Percentiles rank a stretch among this genome's conserved stretches.
Conservation (phyloP, 495 filamentous ascomycete species). For the Penicillium goetzii region DNA sequence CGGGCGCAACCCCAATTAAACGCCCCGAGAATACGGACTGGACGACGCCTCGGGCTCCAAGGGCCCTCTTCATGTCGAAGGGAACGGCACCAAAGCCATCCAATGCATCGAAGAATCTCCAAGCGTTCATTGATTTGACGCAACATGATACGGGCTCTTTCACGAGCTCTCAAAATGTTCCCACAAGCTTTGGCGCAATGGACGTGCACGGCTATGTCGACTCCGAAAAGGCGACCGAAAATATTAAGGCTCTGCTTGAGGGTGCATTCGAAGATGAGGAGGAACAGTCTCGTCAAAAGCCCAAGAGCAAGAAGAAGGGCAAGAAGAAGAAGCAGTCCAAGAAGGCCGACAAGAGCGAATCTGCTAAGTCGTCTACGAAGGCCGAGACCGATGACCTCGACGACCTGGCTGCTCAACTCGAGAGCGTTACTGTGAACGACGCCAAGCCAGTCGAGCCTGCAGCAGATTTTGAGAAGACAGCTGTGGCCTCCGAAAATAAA, state of each 20-base stretch:
- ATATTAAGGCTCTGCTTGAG: slow-evolving; percentile 85
- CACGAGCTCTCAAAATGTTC: neutral
- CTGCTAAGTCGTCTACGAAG: slow-evolving; percentile 24
- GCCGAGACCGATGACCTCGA: slow-evolving; percentile 46
- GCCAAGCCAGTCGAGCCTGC: slow-evolving; percentile 30
- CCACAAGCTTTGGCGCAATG: slow-evolving; percentile 42
- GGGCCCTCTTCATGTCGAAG: slow-evolving; percentile 50
- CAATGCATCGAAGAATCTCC: slow-evolving; percentile 43
- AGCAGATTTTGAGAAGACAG: slow-evolving; percentile 36
- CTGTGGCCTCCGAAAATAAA: slow-evolving; percentile 23
- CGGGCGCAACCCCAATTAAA: slow-evolving; percentile 46
- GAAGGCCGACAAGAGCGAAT: slow-evolving; percentile 43
- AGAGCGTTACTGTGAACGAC: slow-evolving; percentile 57
- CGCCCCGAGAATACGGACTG: slow-evolving; percentile 49
- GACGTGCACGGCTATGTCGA: slow-evolving; percentile 76
- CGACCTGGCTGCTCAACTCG: slow-evolving; percentile 62
- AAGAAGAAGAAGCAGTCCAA: slow-evolving; percentile 51
- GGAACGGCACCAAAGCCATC: slow-evolving; percentile 38
- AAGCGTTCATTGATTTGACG: slow-evolving; percentile 53
- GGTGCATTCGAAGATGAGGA: slow-evolving; percentile 86
- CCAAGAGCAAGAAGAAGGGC: slow-evolving; percentile 51
- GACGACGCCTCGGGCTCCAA: slow-evolving; percentile 43
- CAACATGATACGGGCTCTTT: slow-evolving; percentile 28
- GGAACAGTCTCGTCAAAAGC: slow-evolving; percentile 56
- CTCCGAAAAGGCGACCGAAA: slow-evolving; percentile 73